These are phyloP conservation scores for Moricandia moricandioides DNA, from an alignment of 345 rosid species.

Conservation along the genomic window DNA sequence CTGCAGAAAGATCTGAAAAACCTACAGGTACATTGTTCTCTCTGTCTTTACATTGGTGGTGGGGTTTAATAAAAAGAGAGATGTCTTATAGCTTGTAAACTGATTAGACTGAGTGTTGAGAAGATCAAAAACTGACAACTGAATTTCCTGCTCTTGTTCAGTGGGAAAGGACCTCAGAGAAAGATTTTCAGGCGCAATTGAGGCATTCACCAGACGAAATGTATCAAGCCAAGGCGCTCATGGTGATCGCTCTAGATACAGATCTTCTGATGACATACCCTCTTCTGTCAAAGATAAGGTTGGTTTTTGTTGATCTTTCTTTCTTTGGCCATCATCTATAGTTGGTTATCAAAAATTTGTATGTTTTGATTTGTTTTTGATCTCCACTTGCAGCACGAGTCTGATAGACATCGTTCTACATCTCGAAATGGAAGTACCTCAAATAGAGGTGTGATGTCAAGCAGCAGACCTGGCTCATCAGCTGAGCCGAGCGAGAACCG, in stretches of 20 bases:
- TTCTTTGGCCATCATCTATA: background rate
- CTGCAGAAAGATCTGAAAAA: slow-evolving; percentile 73
- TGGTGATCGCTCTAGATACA: slow-evolving; percentile 44
- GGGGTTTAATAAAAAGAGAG: background rate
- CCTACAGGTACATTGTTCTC: slow-evolving; percentile 54
- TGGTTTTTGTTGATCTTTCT: slow-evolving; percentile 25
- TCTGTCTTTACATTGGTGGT: background rate
- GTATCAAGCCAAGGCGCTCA: slow-evolving; percentile 49
- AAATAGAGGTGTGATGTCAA: slow-evolving; percentile 49
- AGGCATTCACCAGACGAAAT: slow-evolving; percentile 71
- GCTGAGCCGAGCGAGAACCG: slow-evolving; percentile 71
- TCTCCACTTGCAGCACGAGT: slow-evolving; percentile 54
- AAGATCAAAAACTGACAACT: background rate
- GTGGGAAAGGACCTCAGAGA: slow-evolving; percentile 84
- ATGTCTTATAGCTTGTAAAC: background rate
- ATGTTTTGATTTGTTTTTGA: slow-evolving; percentile 18
- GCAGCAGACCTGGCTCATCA: slow-evolving; percentile 69
- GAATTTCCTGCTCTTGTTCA: slow-evolving; percentile 22
- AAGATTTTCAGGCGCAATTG: slow-evolving; percentile 78
- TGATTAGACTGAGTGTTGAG: background rate
- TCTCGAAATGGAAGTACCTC: slow-evolving; percentile 57
- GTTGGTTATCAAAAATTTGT: background rate
- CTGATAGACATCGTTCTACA: slow-evolving; percentile 54
- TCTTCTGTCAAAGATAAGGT: slow-evolving; percentile 56
- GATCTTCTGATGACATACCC: slow-evolving; percentile 49